phyloP scores from a whole-genome alignment of 2,329 filamentous ascomycete genomes.

The Stagonosporopsis vannaccii region DNA sequence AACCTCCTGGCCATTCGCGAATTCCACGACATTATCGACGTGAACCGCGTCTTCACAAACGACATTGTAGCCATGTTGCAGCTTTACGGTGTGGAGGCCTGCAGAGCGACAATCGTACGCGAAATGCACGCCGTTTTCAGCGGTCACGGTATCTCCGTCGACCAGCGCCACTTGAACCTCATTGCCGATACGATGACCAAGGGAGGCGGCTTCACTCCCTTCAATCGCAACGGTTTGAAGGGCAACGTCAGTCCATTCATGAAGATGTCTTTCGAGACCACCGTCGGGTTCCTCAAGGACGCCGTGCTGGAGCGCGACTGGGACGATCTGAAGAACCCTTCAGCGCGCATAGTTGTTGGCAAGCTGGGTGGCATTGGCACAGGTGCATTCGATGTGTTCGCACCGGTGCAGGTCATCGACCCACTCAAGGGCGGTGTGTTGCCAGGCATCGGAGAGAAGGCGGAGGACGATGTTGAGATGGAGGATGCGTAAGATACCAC shows the following conservation, averaged over 20 bases:
- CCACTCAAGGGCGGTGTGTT: conserved; percentile 33
- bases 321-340: conserved; percentile 86
- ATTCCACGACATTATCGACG: conserved; percentile 84
- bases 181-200: conserved; percentile 99
- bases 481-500: conserved; percentile 9
- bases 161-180: conserved; percentile 89
- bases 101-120: conserved; percentile 82
- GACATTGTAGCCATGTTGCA: conserved; percentile 85
- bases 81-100: conserved; percentile 92
- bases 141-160: conserved; percentile 90
- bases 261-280: conserved; percentile 99
- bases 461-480: conserved; percentile 25
- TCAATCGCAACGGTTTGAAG: conserved; percentile 88
- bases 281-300: conserved; percentile 89
- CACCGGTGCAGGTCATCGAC: conserved; percentile 40
- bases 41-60: conserved; percentile 87
- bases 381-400: conserved; percentile 86
- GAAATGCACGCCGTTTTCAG: conserved; percentile 88
- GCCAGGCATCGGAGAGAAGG: conserved; percentile 20
- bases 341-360: conserved; percentile 87
- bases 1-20: conserved; percentile 92
- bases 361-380: conserved; percentile 84
- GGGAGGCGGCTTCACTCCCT: conserved; percentile 85
- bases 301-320: conserved; percentile 88
- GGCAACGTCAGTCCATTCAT: conserved; percentile 89